Percentiles rank a stretch among this genome's conserved stretches.
Evolutionary conservation across 2,329 filamentous ascomycete genomes (phyloP).

Genomic region (Conoideocrella luteorostrata): DNA sequence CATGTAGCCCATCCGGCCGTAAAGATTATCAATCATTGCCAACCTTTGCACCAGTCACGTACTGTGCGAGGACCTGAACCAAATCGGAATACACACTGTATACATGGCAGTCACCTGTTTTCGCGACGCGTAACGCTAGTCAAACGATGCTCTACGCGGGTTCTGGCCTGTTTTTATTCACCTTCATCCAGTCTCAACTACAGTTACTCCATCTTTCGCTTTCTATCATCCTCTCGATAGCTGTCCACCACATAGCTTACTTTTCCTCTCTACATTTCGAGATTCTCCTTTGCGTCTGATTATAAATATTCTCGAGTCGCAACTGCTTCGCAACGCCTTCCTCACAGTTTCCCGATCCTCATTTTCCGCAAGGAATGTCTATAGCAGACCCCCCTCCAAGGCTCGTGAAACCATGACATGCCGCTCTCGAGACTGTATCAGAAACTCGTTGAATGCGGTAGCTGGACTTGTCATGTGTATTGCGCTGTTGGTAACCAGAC

Average conservation of each 20-base stretch:
- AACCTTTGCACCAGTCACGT: neutral
- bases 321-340: conserved; percentile 61
- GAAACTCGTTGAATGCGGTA: conserved; percentile 44
- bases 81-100: neutral
- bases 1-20: too few relatives aligned
- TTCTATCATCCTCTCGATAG: neutral
- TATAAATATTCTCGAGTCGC: conserved; percentile 1
- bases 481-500: conserved; percentile 30
- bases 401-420: conserved; percentile 39
- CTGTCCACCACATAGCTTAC: too few relatives aligned
- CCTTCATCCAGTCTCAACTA: too few relatives aligned
- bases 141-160: conserved; percentile 1
- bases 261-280: too few relatives aligned
- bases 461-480: conserved; percentile 32
- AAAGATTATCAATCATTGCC: too few relatives aligned
- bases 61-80: conserved; percentile 3
- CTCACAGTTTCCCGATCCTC: conserved; percentile 70
- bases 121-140: conserved; percentile 11
- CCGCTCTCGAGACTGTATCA: conserved; percentile 57
- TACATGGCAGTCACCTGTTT: conserved; percentile 20
- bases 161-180: too few relatives aligned
- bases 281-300: conserved; percentile 40
- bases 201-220: neutral
- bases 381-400: conserved; percentile 34
- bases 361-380: conserved; percentile 65